Percentiles rank a stretch among this genome's conserved stretches.
phyloP scores from a whole-genome alignment of 768 basidiomycete genomes.

The Tremella yokohamensis region DNA sequence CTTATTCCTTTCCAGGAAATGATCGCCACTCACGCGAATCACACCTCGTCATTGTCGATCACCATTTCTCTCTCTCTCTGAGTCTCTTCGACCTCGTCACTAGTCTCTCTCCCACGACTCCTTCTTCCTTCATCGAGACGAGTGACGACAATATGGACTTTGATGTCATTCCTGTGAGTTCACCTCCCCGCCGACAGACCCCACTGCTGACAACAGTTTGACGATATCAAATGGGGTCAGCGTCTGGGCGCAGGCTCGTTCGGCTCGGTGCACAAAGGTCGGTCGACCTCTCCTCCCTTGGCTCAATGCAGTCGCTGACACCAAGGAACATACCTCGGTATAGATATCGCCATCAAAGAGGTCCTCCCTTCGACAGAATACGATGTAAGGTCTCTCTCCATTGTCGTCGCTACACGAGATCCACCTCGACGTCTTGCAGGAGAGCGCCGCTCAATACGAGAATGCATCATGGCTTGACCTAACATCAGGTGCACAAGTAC shows the following conservation, averaged over 20 bases:
- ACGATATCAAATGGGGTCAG: slow-evolving; percentile 48
- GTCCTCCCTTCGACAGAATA: slow-evolving; percentile 87
- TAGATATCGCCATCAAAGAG: slow-evolving; percentile 95
- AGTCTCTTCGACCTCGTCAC: no score
- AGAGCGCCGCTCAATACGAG: not conserved
- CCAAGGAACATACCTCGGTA: slow-evolving; percentile 81
- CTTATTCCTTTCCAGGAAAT: no score
- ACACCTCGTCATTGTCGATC: no score
- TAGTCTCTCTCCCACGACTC: no score
- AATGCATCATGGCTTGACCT: no score
- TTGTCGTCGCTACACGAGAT: no score
- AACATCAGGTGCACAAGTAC: slow-evolving; percentile 65
- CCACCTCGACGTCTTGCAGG: not conserved
- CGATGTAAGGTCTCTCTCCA: slow-evolving; percentile 57
- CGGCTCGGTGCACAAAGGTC: slow-evolving; percentile 48
- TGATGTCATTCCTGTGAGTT: slow-evolving; percentile 41
- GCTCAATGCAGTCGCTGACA: not conserved
- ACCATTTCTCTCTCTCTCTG: no score
- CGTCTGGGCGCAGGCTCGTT: slow-evolving; percentile 45
- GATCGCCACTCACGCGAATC: no score
- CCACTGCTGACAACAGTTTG: slow-evolving; percentile 26
- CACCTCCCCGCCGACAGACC: not conserved
- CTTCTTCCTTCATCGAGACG: not conserved
- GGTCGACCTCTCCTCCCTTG: not conserved
- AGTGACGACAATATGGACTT: slow-evolving; percentile 29